Percentiles rank a stretch among this genome's conserved stretches.
phyloP scores from a whole-genome alignment of 2,329 filamentous ascomycete genomes.

The Tricladium varicosporioides region DNA sequence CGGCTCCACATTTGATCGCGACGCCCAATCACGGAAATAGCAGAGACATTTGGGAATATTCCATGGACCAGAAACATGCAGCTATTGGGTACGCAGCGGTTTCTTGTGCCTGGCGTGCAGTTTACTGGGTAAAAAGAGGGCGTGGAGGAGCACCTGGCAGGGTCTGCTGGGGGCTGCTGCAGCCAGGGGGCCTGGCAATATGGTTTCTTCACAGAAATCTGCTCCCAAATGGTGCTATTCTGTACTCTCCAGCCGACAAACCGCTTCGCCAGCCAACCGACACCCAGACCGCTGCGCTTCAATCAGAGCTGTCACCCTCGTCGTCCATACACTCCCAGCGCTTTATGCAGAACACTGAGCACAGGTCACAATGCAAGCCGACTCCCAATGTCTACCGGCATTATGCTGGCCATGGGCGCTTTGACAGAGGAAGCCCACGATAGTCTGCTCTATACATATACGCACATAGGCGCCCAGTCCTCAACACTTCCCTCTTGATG shows the following conservation, averaged over 20 bases:
- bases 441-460: constrained; percentile 31
- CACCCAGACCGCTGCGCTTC: constrained; percentile 12
- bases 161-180: constrained; percentile 4
- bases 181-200: background rate
- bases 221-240: background rate
- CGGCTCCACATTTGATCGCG: constrained; percentile 10
- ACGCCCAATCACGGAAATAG: constrained; percentile 20
- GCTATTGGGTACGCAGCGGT: constrained; percentile 18
- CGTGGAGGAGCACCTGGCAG: background rate
- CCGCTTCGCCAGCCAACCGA: constrained; percentile 24
- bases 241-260: constrained; percentile 12
- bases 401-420: constrained; percentile 29
- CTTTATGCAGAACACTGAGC: constrained; percentile 29
- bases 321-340: constrained; percentile 5
- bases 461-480: constrained; percentile 29
- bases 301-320: constrained; percentile 27
- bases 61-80: constrained; percentile 3
- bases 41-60: constrained; percentile 2
- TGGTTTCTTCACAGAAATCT: too few relatives aligned
- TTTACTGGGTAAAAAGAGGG: constrained; percentile 7
- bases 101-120: constrained; percentile 14
- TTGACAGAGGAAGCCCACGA: constrained; percentile 22
- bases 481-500: constrained; percentile 26
- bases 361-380: constrained; percentile 29
- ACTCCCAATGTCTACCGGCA: constrained; percentile 19